Percentiles rank a stretch among this genome's conserved stretches.
Conservation (phyloP, 768 basidiomycete genomes). For the Kwoniella europaea region DNA sequence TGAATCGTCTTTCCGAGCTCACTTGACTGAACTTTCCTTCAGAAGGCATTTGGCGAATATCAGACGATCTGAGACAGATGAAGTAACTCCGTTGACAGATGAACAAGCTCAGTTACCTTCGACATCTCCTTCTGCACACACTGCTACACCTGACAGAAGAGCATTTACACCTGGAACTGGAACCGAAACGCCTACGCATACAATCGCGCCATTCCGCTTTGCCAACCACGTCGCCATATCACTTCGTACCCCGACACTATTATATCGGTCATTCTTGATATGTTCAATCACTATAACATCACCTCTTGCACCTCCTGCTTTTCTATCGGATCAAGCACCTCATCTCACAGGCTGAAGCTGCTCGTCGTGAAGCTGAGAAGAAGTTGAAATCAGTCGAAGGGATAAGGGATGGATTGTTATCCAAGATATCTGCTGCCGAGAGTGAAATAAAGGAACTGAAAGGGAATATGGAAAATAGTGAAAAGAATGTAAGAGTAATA, state of each 20-base stretch:
- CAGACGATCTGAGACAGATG: conserved; percentile 61
- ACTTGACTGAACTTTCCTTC: conserved; percentile 96
- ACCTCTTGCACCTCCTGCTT: conserved; percentile 40
- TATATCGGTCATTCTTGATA: conserved; percentile 82
- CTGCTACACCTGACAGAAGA: conserved; percentile 9
- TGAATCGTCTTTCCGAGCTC: conserved; percentile 89
- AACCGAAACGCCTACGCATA: conserved; percentile 30
- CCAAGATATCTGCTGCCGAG: conserved; percentile 44
- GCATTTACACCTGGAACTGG: conserved; percentile 5
- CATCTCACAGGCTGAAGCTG: conserved; percentile 68
- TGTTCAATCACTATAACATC: conserved; percentile 74
- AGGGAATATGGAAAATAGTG: conserved; percentile 60
- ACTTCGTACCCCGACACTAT: conserved; percentile 85
- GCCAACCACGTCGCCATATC: conserved; percentile 90
- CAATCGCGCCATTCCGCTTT: conserved; percentile 66
- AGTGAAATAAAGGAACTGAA: conserved; percentile 50
- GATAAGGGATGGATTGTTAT: conserved; percentile 64
- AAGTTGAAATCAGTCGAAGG: conserved; percentile 73
- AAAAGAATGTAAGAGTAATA: conserved; percentile 67
- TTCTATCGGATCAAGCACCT: conserved; percentile 34
- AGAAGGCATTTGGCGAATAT: conserved; percentile 88
- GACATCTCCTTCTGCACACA: not conserved
- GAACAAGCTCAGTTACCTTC: conserved; percentile 18
- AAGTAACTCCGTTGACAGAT: conserved; percentile 16
- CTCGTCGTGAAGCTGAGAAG: conserved; percentile 85